These are phyloP conservation scores for Penicillium pulvis DNA, from an alignment of 495 filamentous ascomycete species.

Conservation along the genomic window DNA sequence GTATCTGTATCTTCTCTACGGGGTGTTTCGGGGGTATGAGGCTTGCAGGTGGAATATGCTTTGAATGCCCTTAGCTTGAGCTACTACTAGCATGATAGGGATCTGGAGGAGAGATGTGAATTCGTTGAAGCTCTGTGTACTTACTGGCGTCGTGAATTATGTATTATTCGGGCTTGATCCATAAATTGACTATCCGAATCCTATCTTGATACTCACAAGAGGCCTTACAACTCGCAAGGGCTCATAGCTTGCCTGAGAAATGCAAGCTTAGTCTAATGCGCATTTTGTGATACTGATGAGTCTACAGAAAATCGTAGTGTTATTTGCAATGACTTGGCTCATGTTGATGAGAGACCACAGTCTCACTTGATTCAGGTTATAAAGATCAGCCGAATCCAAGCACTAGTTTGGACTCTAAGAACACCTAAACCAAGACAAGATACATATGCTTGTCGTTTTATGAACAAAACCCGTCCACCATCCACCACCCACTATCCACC, in stretches of 20 bases:
- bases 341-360: slow-evolving; percentile 2
- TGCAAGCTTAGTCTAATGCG: no score
- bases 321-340: background rate
- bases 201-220: background rate
- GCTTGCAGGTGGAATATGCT: background rate
- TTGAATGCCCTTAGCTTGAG: background rate
- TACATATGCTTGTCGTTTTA: slow-evolving; percentile 5
- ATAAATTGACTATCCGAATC: background rate
- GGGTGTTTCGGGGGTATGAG: background rate
- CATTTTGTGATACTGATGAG: background rate
- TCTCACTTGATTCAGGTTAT: slow-evolving; percentile 5
- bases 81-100: background rate
- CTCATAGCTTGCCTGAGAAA: no score
- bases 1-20: background rate
- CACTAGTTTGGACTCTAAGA: slow-evolving; percentile 1
- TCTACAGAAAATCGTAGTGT: background rate
- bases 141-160: background rate
- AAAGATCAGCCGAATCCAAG: slow-evolving; percentile 9
- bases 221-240: background rate
- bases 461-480: background rate
- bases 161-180: background rate
- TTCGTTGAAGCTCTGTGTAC: background rate
- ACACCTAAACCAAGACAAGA: slow-evolving; percentile 11
- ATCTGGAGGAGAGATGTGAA: background rate
- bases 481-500: background rate